Percentiles rank a stretch among this genome's conserved stretches.
Conservation (phyloP, 2,329 filamentous ascomycete genomes). For the Xylaria sp. region DNA sequence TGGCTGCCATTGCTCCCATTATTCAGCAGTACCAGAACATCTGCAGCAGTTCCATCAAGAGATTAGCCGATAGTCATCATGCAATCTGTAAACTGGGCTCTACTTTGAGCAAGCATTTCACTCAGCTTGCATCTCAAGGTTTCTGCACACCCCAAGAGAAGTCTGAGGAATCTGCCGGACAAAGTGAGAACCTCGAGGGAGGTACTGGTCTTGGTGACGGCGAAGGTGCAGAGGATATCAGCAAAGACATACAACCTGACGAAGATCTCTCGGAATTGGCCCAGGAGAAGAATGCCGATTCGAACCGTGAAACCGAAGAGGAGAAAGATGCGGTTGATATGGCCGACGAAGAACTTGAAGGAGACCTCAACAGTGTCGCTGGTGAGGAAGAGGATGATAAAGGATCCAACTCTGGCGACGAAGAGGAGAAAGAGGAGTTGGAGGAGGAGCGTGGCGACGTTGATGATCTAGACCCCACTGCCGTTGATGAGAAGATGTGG, state of each 20-base stretch:
- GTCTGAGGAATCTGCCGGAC: conserved; percentile 61
- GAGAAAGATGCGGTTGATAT: conserved; percentile 86
- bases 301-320: conserved; percentile 65
- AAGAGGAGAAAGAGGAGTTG: conserved; percentile 65
- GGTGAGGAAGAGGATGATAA: conserved; percentile 56
- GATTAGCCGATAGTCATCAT: conserved; percentile 60
- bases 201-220: conserved; percentile 94
- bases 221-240: conserved; percentile 93
- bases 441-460: conserved; percentile 90
- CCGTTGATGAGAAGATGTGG: conserved; percentile 99
- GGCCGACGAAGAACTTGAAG: conserved; percentile 87
- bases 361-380: conserved; percentile 65
- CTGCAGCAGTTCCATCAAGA: conserved; percentile 51
- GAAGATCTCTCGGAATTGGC: conserved; percentile 90
- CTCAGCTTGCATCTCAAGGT: conserved; percentile 72
- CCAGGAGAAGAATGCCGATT: conserved; percentile 67
- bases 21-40: conserved; percentile 65
- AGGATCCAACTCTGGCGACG: conserved; percentile 56
- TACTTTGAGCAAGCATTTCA: conserved; percentile 70
- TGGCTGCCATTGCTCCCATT: conserved; percentile 63
- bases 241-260: conserved; percentile 90
- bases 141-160: conserved; percentile 90
- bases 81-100: conserved; percentile 69
- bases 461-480: conserved; percentile 80
- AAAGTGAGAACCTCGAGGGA: conserved; percentile 75